Percentiles rank a stretch among this genome's conserved stretches.
These are phyloP conservation scores for Copromyces sp. DNA, from an alignment of 495 filamentous ascomycete genomes.

Conservation along the genomic window DNA sequence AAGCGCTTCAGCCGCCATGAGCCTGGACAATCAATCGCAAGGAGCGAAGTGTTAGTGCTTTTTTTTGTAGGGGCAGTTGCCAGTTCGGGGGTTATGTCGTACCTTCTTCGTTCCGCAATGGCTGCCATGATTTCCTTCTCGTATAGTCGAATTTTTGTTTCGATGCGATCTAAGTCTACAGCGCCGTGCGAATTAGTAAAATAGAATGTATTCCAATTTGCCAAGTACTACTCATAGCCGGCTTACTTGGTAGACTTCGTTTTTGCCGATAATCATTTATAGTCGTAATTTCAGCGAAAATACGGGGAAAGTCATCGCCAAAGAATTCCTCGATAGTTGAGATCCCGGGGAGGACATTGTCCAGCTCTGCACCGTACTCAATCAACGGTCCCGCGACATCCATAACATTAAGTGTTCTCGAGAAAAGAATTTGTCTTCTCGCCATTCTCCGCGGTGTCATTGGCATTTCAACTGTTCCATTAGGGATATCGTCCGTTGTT, in stretches of 20 bases:
- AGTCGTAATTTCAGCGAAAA: neutral
- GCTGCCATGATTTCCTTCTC: neutral
- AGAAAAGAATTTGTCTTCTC: no score
- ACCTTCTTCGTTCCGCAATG: neutral
- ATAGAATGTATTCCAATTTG: neutral
- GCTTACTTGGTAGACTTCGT: no score
- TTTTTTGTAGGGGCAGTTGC: neutral
- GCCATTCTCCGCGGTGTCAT: no score
- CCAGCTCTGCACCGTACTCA: neutral
- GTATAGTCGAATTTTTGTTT: neutral
- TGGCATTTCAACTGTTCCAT: no score
- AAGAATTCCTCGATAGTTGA: neutral
- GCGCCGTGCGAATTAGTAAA: neutral
- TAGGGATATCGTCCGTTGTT: no score
- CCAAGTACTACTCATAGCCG: neutral
- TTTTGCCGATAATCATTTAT: no score
- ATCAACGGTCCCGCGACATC: neutral
- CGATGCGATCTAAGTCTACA: rapidly evolving
- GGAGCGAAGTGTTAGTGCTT: neutral
- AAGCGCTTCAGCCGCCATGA: neutral
- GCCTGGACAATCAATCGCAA: neutral
- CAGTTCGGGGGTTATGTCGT: neutral
- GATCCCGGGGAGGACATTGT: neutral
- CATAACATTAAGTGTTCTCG: no score
- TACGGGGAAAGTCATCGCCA: rapidly evolving